Base-by-base conservation (phyloP, 352 stramenopile genomes). In the Phytophthora megakarya region DNA sequence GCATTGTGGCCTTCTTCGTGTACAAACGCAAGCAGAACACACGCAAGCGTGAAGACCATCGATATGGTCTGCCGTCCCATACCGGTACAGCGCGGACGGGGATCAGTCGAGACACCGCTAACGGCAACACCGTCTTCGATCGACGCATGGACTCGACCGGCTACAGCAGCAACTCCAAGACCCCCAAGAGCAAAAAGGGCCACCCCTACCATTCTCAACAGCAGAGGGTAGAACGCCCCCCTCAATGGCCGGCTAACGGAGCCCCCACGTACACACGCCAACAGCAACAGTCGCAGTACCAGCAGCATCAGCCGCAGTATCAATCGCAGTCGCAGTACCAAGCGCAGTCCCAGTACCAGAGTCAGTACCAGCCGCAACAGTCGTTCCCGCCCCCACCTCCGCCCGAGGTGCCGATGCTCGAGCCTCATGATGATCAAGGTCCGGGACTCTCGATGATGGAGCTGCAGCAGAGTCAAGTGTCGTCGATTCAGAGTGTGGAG, bases 1-100 rank as follows among this genome's bases (percentile, higher is more conserved):
- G 84, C 19, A 66, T 79, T 22, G 70, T 72, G 13, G 76, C 68
- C 18, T 71, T 74, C 25, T 88, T 88, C 60, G 70, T 85, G 26
- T 89, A 74, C 67, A 77, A 73, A 46, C 73, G 80, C 33, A 72
- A 72, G 10, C 75, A 76, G 52, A 71, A 73, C 52, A n/a, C n/a
- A n/a, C 68, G 50, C 55, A 69, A 73, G 50, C 52, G 43, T 4
- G 15, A 52, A 4, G 45, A 65, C 8, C 52, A 44, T 8, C 22
- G 28, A 16, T 72, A 72, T 26, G 54, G 28, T 13, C 39, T 74
- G 1, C 60, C 58, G 0, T 72, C 65, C 3, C n/a, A n/a, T n/a
- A n/a, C n/a, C n/a, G 60, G 49, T 1, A 74, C 65, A 10, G 48
- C 54, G 15, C 46, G 45, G 4, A 60, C 60, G 5, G 61, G 48